Percentiles rank a stretch among this genome's conserved stretches.
Evolutionary conservation across 768 basidiomycete species (phyloP).

Genomic region (Boletus tylopilopsis): DNA sequence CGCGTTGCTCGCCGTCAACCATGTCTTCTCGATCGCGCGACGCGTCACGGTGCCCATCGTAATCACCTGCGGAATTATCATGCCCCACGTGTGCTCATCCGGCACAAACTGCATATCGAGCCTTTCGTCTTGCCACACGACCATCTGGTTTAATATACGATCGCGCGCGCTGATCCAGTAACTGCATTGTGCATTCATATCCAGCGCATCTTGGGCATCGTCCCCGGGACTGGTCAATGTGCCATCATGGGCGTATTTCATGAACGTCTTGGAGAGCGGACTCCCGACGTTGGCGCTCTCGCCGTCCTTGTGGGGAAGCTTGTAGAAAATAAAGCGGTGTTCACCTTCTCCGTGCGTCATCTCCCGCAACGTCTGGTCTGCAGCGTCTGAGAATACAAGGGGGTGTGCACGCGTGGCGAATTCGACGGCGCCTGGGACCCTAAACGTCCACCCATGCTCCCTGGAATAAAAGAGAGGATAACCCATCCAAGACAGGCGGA

Average conservation of each 20-base stretch:
- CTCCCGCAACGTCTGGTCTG: conserved; percentile 57
- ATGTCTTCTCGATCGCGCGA: conserved; percentile 95
- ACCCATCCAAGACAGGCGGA: conserved; percentile 83
- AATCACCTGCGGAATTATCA: conserved; percentile 94
- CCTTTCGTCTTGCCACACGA: conserved; percentile 68
- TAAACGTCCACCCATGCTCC: conserved; percentile 89
- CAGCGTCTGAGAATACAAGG: conserved; percentile 58
- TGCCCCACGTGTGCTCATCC: conserved; percentile 65
- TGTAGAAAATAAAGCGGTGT: conserved; percentile 66
- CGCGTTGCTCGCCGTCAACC: conserved; percentile 97
- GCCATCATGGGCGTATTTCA: conserved; percentile 85
- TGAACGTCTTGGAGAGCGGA: conserved; percentile 84
- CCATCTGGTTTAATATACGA: conserved; percentile 88
- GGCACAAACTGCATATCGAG: conserved; percentile 50
- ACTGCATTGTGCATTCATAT: conserved; percentile 91
- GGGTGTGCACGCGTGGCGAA: conserved; percentile 45
- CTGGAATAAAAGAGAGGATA: conserved; percentile 83
- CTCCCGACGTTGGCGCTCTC: conserved; percentile 94
- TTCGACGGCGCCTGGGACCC: conserved; percentile 51
- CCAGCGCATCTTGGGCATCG: conserved; percentile 79
- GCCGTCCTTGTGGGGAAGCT: conserved; percentile 95
- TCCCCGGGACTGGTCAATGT: conserved; percentile 78
- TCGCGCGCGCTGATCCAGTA: conserved; percentile 98
- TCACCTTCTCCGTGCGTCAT: conserved; percentile 35
- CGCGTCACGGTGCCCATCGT: conserved; percentile 99